phyloP scores from a whole-genome alignment of 2,329 filamentous ascomycete species.

The Pseudogymnoascus sp. region DNA sequence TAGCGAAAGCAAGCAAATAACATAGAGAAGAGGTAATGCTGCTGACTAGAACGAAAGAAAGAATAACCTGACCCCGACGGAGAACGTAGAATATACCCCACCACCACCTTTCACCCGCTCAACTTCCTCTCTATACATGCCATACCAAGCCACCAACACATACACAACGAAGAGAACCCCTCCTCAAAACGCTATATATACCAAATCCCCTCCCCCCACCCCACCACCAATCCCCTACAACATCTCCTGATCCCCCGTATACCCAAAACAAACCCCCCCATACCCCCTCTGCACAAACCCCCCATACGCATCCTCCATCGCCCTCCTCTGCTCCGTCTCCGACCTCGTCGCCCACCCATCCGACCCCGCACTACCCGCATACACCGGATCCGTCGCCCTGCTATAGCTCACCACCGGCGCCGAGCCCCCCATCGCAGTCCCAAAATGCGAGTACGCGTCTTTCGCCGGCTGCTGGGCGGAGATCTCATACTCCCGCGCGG shows the following conservation, averaged over 20 bases:
- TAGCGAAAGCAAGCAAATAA: background rate
- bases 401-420: conserved; percentile 35
- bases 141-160: background rate
- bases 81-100: background rate
- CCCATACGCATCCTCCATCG: conserved; percentile 65
- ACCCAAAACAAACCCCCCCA: background rate
- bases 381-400: conserved; percentile 62
- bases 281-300: conserved; percentile 45
- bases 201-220: background rate
- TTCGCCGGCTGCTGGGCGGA: conserved; percentile 33
- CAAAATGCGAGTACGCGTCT: conserved; percentile 40
- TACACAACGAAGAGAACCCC: background rate
- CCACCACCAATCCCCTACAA: background rate
- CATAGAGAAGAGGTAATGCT: background rate
- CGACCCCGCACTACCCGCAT: conserved; percentile 26
- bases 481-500: conserved; percentile 56
- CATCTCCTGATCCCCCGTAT: conserved; percentile 1
- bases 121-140: background rate
- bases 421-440: conserved; percentile 32
- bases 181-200: background rate
- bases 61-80: background rate
- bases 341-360: conserved; percentile 29
- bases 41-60: background rate
- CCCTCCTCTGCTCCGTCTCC: conserved; percentile 31
- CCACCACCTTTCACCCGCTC: background rate